Base-by-base conservation (phyloP, 1,139 yeast genomes). In the Candida mesenterica region DNA sequence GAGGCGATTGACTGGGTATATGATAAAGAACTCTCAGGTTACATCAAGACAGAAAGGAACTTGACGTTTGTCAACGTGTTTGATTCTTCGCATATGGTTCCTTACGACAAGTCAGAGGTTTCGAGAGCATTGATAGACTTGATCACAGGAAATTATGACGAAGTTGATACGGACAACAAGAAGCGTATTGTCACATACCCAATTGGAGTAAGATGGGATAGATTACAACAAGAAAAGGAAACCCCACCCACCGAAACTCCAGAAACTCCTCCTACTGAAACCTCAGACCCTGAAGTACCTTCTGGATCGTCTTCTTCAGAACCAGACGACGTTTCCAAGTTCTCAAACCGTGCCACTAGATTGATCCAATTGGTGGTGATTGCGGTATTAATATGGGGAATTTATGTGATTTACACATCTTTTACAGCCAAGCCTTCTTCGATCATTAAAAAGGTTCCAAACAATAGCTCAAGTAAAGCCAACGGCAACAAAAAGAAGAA, bases 21-120 rank as follows among this genome's bases (percentile, higher is more conserved):
- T 52, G 66, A 70, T 38, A 65, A 67, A 10, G 48, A 55, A 5
- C 38, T 48, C 4, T 78, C 75, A 1, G 94, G 94, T 1, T 63
- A 64, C 33, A 57, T 82, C 28, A 62, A 65, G 42, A 55, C 51
- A 12, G 90, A 80, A 37, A 72, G 89, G 43, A 87, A 87, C 50
- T 66, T 92, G 50, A 85, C 96, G 0, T 85, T 82, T 56, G 77
- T 87, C 19, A 77, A 80, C 43, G 77, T 90, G 2, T 78, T 65
- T 53, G 78, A 87, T 49, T 77, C 96, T 0, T 82, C 95, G 4
- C 98, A 92, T 55, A 92, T 92, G 99, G 95, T 90, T 15, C 96
- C 98, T 1, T 84, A 78, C 49, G 97, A 92, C 54, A 61, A 77
- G 36, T 87, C 95, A 1, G 77, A 72, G 31, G 68, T 76, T 22